Evolutionary conservation across 371 early-diverging fungal genomes (phyloP), one percentile per base, ranked within the genome.

Genomic region (Nematocida ironsii): DNA sequence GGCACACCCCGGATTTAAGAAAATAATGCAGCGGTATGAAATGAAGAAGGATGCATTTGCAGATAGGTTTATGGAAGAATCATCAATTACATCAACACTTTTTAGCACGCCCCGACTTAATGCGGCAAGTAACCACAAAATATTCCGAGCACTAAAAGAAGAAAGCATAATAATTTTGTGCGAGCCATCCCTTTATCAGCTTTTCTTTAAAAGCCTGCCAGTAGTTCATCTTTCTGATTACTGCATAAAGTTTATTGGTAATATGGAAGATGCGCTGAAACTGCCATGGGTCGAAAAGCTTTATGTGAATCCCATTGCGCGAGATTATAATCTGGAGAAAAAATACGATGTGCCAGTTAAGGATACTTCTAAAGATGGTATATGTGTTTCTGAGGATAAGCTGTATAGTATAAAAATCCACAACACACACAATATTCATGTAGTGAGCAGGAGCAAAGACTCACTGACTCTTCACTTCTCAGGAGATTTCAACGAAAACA

Each of bases 141-240:
- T 54, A 72, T n/a, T 54, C 3, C 7, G n/a, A 2, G 66, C n/a
- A 4, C 16, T 50, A 27, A 16, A n/a, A 27, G 50, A 16, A 6
- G 69, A 67, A 40, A 47, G 18, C n/a, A 45, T 33, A 16, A 23
- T 78, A 71, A 55, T 78, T 70, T 11, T 78, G 39, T 78, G 80
- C 62, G 80, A 78, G 16, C 40, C 40, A 20, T 13, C 67, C 0
- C 9, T 60, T 1, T 71, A 78, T 39, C 6, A 18, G 11, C 39
- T 57, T 5, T 78, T 78, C 56, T 68, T 57, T 27, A 42, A 11
- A 20, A 16, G 2, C 20, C 9, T 78, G 16, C 80, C 80, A 27
- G 69, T 42, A 5, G 1, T 78, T 1, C 69, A 78, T 44, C 23
- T 78, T 18, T 16, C 16, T 0, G 56, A 78, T 5, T 78, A 78